Percentiles rank a stretch among this genome's conserved stretches.
phyloP scores from a whole-genome alignment of 2,329 filamentous ascomycete genomes.

The Colletotrichum magnum region DNA sequence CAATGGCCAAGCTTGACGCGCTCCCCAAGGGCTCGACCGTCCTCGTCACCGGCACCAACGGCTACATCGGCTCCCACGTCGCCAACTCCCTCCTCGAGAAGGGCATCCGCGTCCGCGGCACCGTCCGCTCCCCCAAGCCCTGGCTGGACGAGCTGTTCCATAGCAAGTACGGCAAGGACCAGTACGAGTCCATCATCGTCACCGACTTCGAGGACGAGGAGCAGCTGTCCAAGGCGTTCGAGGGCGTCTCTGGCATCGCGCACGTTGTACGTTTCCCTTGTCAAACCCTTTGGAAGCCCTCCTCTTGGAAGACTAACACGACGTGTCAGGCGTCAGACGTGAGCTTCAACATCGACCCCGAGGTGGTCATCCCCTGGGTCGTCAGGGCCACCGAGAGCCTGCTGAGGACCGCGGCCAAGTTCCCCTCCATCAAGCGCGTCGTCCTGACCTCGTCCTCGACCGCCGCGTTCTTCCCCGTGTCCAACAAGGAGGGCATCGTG shows the following conservation, averaged over 20 bases:
- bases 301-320: slow-evolving; percentile 44
- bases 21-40: slow-evolving; percentile 50
- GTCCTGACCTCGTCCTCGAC: slow-evolving; percentile 56
- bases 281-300: too few species aligned
- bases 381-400: slow-evolving; percentile 48
- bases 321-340: slow-evolving; percentile 50
- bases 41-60: slow-evolving; percentile 59
- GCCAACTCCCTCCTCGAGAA: slow-evolving; percentile 53
- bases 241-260: slow-evolving; percentile 42
- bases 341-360: slow-evolving; percentile 52
- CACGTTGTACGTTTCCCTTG: slow-evolving; percentile 26
- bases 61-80: slow-evolving; percentile 57
- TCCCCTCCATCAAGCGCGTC: slow-evolving; percentile 54
- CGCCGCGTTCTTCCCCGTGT: slow-evolving; percentile 42
- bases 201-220: slow-evolving; percentile 48
- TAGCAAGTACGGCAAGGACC: slow-evolving; percentile 49
- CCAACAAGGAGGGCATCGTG: slow-evolving; percentile 29
- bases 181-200: slow-evolving; percentile 52
- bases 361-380: slow-evolving; percentile 53
- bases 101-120: slow-evolving; percentile 62
- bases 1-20: slow-evolving; percentile 35
- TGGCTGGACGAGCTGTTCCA: slow-evolving; percentile 50
- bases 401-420: slow-evolving; percentile 51
- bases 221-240: slow-evolving; percentile 46
- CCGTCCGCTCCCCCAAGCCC: slow-evolving; percentile 52